phyloP scores from a whole-genome alignment of 192 early-diverging fungal species.

The Backusella sp. region DNA sequence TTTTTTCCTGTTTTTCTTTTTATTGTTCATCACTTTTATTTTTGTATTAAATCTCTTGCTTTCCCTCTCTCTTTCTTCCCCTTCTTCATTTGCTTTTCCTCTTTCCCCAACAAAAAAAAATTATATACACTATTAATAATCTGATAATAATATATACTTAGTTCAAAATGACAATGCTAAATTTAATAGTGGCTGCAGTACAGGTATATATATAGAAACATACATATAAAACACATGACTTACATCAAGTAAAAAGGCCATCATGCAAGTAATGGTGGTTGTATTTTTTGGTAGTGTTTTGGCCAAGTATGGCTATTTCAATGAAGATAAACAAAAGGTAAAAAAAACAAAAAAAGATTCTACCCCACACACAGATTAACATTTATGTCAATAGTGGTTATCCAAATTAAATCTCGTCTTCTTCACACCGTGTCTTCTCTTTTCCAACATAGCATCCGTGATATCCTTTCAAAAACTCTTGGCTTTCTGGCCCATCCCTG shows the following conservation, averaged over 20 bases:
- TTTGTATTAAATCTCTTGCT: background rate
- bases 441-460: constrained; percentile 70
- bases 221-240: background rate
- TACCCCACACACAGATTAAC: background rate
- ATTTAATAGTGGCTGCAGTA: constrained; percentile 27
- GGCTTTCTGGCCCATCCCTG: constrained; percentile 72
- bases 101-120: background rate
- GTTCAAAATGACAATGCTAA: constrained; percentile 21
- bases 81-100: background rate
- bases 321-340: constrained; percentile 35
- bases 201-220: constrained; percentile 18
- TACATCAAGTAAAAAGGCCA: constrained; percentile 12
- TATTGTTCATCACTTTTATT: background rate
- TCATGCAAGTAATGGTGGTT: constrained; percentile 36
- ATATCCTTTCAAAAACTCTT: constrained; percentile 61
- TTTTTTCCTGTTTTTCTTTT: constrained; percentile 2
- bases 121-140: background rate
- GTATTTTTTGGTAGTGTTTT: constrained; percentile 31
- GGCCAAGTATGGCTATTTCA: constrained; percentile 32
- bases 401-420: constrained; percentile 66
- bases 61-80: background rate
- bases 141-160: background rate
- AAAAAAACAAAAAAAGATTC: background rate
- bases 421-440: constrained; percentile 74
- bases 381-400: constrained; percentile 40